Percentiles rank a stretch among this genome's conserved stretches.
These are phyloP conservation scores for Golubevia pallescens DNA, from an alignment of 1,284 basidiomycete species.

Conservation along the genomic window DNA sequence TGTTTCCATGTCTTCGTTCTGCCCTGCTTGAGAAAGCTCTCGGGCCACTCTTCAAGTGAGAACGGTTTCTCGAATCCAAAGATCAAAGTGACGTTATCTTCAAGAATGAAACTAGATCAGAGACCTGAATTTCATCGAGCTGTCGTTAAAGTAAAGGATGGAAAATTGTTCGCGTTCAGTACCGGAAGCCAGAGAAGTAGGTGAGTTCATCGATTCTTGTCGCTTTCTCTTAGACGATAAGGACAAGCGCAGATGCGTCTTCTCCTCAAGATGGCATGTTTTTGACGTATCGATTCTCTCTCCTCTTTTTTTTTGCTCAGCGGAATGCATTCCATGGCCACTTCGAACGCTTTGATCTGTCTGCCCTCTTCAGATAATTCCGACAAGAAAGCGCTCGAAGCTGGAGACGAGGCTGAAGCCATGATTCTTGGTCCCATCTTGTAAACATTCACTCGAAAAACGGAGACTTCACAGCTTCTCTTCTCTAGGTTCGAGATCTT, in stretches of 20 bases:
- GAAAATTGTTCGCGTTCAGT: neutral
- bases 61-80: too few species aligned
- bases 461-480: too few species aligned
- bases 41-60: too few species aligned
- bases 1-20: conserved; percentile 84
- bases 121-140: conserved; percentile 2
- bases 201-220: conserved; percentile 13
- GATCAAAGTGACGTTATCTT: neutral
- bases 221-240: neutral
- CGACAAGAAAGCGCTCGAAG: neutral
- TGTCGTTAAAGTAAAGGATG: neutral
- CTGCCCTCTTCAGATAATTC: conserved; percentile 20
- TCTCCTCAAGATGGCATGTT: neutral
- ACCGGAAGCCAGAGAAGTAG: conserved; percentile 42
- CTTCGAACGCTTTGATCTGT: conserved; percentile 45
- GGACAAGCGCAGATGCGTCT: too few species aligned
- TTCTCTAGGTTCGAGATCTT: too few species aligned
- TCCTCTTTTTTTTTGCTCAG: conserved; percentile 3
- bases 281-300: neutral
- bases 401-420: conserved; percentile 13
- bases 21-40: conserved; percentile 77
- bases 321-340: conserved; percentile 55
- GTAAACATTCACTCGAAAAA: too few species aligned
- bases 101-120: neutral
- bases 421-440: conserved; percentile 29